These are phyloP conservation scores for Cicer chorassanicum DNA, from an alignment of 306 rosid species.

Conservation along the genomic window DNA sequence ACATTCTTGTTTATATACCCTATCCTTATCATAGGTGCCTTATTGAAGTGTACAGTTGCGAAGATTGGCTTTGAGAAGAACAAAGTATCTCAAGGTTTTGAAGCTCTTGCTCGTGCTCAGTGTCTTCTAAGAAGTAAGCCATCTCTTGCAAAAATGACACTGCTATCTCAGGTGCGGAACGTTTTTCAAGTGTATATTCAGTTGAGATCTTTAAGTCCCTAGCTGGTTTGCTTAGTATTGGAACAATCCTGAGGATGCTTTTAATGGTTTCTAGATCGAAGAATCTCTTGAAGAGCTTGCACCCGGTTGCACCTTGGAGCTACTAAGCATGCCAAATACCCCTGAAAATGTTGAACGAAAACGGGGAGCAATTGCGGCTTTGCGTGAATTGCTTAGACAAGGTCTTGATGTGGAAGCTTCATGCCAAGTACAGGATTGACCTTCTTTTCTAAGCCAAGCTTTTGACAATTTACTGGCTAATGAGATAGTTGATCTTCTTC, in stretches of 20 bases:
- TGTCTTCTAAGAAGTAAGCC: conserved; percentile 77
- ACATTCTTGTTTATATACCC: conserved; percentile 61
- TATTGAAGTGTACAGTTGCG: conserved; percentile 97
- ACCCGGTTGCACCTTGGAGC: conserved; percentile 93
- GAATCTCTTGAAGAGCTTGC: conserved; percentile 99
- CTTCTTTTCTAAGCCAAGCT: conserved; percentile 83
- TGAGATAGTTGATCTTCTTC: conserved; percentile 92
- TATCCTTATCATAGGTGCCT: conserved; percentile 74
- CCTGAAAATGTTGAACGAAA: conserved; percentile 81
- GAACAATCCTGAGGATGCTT: conserved; percentile 43
- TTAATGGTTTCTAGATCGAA: conserved; percentile 72
- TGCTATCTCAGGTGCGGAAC: conserved; percentile 73
- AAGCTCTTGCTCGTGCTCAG: conserved; percentile 99
- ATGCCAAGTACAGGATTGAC: conserved; percentile 94
- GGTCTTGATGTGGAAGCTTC: conserved; percentile 90
- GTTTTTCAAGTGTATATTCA: conserved; percentile 20
- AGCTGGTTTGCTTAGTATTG: conserved; percentile 37
- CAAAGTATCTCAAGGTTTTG: conserved; percentile 91
- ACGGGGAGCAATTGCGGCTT: conserved; percentile 89
- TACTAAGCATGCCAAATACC: conserved; percentile 71
- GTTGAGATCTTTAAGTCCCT: conserved; percentile 4
- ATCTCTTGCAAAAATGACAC: conserved; percentile 75
- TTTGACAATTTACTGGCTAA: conserved; percentile 72
- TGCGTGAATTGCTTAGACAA: conserved; percentile 92
- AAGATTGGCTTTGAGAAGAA: conserved; percentile 91